phyloP scores from a whole-genome alignment of 2,329 filamentous ascomycete genomes.

The Penicillium fuscoglaucum region DNA sequence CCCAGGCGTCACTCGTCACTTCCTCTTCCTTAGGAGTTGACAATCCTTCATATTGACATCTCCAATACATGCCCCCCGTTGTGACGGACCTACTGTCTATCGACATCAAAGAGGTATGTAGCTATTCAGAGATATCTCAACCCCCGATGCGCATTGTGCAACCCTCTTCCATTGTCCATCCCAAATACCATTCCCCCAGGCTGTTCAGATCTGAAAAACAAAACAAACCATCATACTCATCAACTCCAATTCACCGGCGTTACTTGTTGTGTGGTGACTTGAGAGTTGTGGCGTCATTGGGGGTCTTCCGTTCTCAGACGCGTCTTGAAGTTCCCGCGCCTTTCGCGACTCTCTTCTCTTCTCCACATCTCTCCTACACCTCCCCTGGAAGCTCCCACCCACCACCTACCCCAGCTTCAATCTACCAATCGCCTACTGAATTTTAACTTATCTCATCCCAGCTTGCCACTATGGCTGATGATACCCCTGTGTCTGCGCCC shows the following conservation, averaged over 20 bases:
- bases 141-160: background rate
- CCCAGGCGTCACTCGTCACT: background rate
- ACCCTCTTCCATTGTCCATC: background rate
- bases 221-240: background rate
- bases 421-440: slow-evolving; percentile 14
- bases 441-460: slow-evolving; percentile 15
- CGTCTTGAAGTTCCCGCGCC: slow-evolving; percentile 30
- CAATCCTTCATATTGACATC: background rate
- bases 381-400: slow-evolving; percentile 25
- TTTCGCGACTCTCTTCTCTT: slow-evolving; percentile 31
- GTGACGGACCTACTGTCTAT: background rate
- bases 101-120: background rate
- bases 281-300: slow-evolving; percentile 27
- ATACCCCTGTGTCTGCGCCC: slow-evolving; percentile 36
- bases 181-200: background rate
- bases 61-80: background rate
- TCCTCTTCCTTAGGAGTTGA: background rate
- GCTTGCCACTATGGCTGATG: slow-evolving; percentile 42
- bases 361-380: slow-evolving; percentile 26
- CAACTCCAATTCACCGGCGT: background rate
- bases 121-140: background rate
- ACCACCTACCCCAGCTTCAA: slow-evolving; percentile 16
- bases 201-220: background rate
- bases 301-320: slow-evolving; percentile 22
- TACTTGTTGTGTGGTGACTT: background rate